Evolutionary conservation across 805 yeast species (phyloP).

Genomic region (Citeromyces matritensis): DNA sequence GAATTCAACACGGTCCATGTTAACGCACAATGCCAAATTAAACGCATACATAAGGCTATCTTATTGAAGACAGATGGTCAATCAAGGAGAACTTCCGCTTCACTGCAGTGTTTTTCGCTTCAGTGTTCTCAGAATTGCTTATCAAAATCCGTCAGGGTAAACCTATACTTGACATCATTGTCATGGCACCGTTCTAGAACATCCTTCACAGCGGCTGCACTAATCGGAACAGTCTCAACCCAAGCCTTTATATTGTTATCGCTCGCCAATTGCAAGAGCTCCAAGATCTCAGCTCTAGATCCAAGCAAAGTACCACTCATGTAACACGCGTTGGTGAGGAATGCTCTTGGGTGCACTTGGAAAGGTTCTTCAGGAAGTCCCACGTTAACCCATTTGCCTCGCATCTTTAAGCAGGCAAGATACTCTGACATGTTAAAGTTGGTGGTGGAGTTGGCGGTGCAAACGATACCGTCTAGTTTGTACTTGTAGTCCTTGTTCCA

Average conservation of each 20-base stretch:
- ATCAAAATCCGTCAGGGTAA: slow-evolving; percentile 42
- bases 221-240: slow-evolving; percentile 44
- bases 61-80: no score
- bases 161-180: slow-evolving; percentile 52
- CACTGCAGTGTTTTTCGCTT: no score
- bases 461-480: slow-evolving; percentile 33
- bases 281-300: slow-evolving; percentile 46
- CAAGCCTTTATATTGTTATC: slow-evolving; percentile 43
- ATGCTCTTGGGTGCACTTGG: slow-evolving; percentile 23
- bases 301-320: slow-evolving; percentile 50
- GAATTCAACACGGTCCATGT: no score
- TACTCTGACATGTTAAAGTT: slow-evolving; percentile 33
- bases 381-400: slow-evolving; percentile 45
- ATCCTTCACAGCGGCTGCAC: slow-evolving; percentile 32
- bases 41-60: no score
- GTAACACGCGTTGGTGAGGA: slow-evolving; percentile 27
- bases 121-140: slow-evolving; percentile 27
- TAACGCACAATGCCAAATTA: no score
- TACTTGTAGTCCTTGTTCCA: slow-evolving; percentile 13
- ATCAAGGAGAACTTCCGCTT: no score
- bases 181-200: slow-evolving; percentile 38
- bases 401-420: slow-evolving; percentile 34
- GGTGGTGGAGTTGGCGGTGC: slow-evolving; percentile 35
- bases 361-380: slow-evolving; percentile 47
- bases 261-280: slow-evolving; percentile 53